Evolutionary conservation across 495 filamentous ascomycete species (phyloP).

Genomic region (Neurospora sp.): DNA sequence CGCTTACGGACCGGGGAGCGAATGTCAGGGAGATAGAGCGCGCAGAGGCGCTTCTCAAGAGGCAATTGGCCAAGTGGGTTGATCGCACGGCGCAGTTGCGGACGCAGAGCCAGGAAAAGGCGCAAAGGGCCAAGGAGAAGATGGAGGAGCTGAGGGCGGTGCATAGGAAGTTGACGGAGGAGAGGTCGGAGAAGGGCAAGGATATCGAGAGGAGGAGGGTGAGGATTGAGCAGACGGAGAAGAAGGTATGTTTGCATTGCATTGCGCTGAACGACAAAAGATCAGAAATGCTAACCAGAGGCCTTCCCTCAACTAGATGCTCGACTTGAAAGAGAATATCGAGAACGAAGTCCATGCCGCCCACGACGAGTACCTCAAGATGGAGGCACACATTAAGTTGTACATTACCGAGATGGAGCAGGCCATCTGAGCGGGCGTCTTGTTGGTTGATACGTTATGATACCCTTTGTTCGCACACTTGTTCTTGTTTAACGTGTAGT

Average conservation of each 20-base stretch:
- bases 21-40: conserved; percentile 86
- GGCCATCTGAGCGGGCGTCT: conserved; percentile 44
- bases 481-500: not conserved
- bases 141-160: conserved; percentile 84
- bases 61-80: conserved; percentile 72
- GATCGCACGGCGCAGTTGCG: conserved; percentile 76
- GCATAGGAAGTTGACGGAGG: conserved; percentile 72
- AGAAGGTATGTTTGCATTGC: conserved; percentile 58
- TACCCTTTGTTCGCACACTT: not conserved
- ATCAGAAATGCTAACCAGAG: not conserved
- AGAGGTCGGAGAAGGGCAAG: conserved; percentile 69
- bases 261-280: not conserved
- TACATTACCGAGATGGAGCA: conserved; percentile 99
- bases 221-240: conserved; percentile 93
- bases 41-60: conserved; percentile 66
- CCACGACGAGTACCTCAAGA: conserved; percentile 86
- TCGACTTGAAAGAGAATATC: conserved; percentile 91
- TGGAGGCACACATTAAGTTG: conserved; percentile 92
- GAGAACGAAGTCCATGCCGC: conserved; percentile 83
- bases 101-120: conserved; percentile 69
- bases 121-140: conserved; percentile 62
- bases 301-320: conserved; percentile 53
- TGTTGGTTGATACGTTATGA: not conserved
- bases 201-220: conserved; percentile 89
- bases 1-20: conserved; percentile 74